A percentile compares a stretch with the other conserved stretches of the same genome.
These are phyloP conservation scores for Pseudogymnoascus sp. DNA, from an alignment of 2,329 filamentous ascomycete genomes.

Conservation along the genomic window DNA sequence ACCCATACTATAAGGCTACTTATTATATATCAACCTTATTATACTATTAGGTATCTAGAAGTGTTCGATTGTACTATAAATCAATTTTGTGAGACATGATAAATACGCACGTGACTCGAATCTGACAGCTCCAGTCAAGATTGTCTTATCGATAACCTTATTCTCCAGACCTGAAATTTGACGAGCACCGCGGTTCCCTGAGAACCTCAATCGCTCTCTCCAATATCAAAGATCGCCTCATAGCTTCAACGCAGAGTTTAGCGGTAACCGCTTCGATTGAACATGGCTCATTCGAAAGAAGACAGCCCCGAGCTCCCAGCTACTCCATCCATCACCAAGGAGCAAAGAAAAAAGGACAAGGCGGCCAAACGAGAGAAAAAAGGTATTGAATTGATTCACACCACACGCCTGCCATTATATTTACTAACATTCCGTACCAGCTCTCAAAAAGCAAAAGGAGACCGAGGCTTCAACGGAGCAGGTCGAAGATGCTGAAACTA, in stretches of 20 bases:
- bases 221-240: background rate
- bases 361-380: slow-evolving; percentile 6
- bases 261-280: background rate
- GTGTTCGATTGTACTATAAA: background rate
- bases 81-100: background rate
- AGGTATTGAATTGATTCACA: background rate
- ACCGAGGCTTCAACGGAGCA: slow-evolving; percentile 45
- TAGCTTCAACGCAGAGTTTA: background rate
- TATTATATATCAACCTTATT: background rate
- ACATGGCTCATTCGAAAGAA: background rate
- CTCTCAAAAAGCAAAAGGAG: slow-evolving; percentile 5
- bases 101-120: background rate
- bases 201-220: background rate
- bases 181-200: background rate
- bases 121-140: background rate
- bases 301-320: background rate
- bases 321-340: background rate
- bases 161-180: slow-evolving; percentile 4
- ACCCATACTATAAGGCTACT: background rate
- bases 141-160: slow-evolving; percentile 6
- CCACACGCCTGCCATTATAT: background rate
- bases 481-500: slow-evolving; percentile 27
- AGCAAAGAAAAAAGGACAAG: background rate
- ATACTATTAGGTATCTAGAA: background rate
- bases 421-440: background rate